Evolutionary conservation across 495 filamentous ascomycete species (phyloP).

Genomic region (Polyplosphaeria fusca): DNA sequence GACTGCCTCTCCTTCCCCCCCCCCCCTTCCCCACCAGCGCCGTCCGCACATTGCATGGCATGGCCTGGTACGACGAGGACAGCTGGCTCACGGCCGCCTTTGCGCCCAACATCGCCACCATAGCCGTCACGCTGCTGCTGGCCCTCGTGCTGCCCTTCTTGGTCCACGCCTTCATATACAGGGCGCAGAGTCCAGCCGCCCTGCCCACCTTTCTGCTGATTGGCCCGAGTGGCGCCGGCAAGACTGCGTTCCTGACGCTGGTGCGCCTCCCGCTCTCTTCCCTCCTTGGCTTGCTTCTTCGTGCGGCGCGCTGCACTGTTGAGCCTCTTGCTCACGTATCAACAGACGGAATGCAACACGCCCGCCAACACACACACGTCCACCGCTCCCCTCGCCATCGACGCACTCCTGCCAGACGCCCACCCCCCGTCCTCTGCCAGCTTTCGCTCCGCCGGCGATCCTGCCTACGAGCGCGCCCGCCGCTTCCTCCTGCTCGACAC

Average conservation of each 20-base stretch:
- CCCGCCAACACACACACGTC: conserved; percentile 74
- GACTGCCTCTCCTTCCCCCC: not conserved
- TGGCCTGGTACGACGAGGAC: conserved; percentile 36
- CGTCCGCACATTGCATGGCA: not conserved
- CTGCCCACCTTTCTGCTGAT: conserved; percentile 81
- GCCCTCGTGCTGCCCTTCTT: conserved; percentile 71
- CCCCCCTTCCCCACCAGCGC: not conserved
- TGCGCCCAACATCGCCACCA: conserved; percentile 41
- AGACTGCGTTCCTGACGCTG: conserved; percentile 82
- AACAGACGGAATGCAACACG: conserved; percentile 50
- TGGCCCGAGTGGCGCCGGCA: conserved; percentile 81
- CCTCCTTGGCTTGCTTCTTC: not conserved
- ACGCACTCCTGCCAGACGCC: conserved; percentile 61
- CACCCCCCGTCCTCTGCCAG: conserved; percentile 61
- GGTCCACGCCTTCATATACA: conserved; percentile 73
- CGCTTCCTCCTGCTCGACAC: conserved; percentile 82
- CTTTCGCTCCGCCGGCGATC: conserved; percentile 68
- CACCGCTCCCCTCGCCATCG: conserved; percentile 65
- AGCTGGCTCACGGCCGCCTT: conserved; percentile 41
- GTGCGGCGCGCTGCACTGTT: not conserved
- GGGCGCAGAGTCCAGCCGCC: conserved; percentile 57
- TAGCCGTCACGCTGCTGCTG: conserved; percentile 65
- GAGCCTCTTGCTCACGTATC: not conserved
- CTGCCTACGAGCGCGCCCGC: conserved; percentile 60
- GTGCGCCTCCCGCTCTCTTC: conserved; percentile 46